Evolutionary conservation across 106 monocot genomes (phyloP).

Genomic region (Dendrobium catenatum): DNA sequence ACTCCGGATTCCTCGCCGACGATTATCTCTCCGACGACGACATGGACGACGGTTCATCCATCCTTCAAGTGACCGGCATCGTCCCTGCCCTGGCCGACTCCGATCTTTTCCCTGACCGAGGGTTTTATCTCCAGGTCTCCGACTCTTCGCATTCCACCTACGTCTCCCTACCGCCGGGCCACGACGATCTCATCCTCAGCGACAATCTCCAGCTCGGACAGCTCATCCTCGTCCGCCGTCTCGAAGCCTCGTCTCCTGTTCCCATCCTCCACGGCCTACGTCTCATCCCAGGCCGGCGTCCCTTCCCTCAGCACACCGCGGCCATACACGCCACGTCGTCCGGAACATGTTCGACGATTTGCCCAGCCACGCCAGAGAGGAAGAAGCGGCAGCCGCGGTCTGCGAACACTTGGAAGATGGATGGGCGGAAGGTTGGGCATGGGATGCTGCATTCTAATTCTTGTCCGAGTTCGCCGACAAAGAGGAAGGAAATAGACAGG

Average conservation of each 20-base stretch:
- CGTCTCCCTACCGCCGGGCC: conserved; percentile 46
- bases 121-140: conserved; percentile 54
- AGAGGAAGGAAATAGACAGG: conserved; percentile 20
- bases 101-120: conserved; percentile 38
- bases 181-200: conserved; percentile 45
- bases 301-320: conserved; percentile 6
- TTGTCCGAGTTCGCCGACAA: conserved; percentile 15
- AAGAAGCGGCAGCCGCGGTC: not conserved
- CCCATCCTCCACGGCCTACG: conserved; percentile 41
- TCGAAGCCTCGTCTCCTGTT: conserved; percentile 35
- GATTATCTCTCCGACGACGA: not conserved
- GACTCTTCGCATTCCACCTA: conserved; percentile 53
- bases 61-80: conserved; percentile 47
- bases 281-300: conserved; percentile 29
- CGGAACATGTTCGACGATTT: not conserved
- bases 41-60: not conserved
- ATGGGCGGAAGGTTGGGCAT: not conserved
- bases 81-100: conserved; percentile 27
- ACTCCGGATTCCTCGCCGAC: not conserved
- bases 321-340: not conserved
- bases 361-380: not conserved
- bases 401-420: not conserved
- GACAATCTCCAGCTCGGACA: conserved; percentile 59
- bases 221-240: conserved; percentile 36
- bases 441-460: not conserved